These are phyloP conservation scores for Silene vulgaris DNA, from an alignment of 179 eudicot species.

Conservation along the genomic window DNA sequence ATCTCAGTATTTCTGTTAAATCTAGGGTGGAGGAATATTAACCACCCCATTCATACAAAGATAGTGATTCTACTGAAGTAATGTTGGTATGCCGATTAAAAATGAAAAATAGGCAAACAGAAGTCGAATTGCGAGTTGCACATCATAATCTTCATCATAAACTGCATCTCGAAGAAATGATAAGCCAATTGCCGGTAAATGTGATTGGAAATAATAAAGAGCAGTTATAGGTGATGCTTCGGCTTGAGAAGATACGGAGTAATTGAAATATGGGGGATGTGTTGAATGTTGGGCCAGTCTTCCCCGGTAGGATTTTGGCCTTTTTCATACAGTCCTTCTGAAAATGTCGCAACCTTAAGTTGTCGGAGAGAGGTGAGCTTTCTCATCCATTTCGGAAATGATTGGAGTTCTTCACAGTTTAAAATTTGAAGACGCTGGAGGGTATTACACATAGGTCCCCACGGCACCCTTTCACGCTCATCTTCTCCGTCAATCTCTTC, in stretches of 20 bases:
- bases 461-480: not conserved
- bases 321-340: not conserved
- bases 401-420: not conserved
- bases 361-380: conserved; percentile 8
- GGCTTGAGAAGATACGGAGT: not conserved
- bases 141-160: not conserved
- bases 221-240: not conserved
- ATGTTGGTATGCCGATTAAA: too few relatives aligned
- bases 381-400: conserved; percentile 13
- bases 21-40: too few relatives aligned
- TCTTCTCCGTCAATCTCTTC: not conserved
- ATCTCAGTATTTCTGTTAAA: too few relatives aligned
- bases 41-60: not conserved
- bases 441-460: conserved; percentile 5
- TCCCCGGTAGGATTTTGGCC: conserved; percentile 9
- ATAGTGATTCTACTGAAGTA: too few relatives aligned
- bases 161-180: not conserved
- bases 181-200: not conserved
- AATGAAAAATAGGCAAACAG: not conserved
- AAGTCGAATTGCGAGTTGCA: not conserved
- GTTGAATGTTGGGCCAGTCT: conserved; percentile 14
- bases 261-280: conserved; percentile 9
- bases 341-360: not conserved
- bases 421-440: not conserved
- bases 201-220: not conserved